These are phyloP conservation scores for Ceratobasidium sp. DNA, from an alignment of 1,284 basidiomycete genomes.

Conservation along the genomic window DNA sequence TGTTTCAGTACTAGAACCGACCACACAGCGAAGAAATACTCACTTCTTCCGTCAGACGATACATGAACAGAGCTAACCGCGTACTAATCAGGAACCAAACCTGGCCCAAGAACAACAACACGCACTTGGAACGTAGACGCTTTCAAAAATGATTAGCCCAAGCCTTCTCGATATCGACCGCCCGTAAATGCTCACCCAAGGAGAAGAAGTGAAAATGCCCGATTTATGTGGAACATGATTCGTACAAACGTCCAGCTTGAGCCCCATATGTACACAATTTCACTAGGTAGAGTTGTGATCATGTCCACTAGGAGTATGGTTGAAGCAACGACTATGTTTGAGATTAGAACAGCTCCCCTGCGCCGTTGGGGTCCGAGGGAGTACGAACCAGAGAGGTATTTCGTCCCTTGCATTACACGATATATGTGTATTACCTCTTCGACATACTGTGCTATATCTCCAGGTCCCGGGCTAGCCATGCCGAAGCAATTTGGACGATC, in stretches of 20 bases:
- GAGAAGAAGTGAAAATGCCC: not conserved
- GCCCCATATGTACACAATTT: slow-evolving; percentile 9
- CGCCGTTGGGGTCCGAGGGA: not conserved
- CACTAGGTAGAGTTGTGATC: not conserved
- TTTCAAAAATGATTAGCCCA: not conserved
- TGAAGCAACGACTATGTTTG: not conserved
- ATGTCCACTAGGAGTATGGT: slow-evolving; percentile 19
- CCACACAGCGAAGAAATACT: not conserved
- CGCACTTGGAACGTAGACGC: not conserved
- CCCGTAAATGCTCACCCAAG: not conserved
- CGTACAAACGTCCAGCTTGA: slow-evolving; percentile 7
- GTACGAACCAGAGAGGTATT: slow-evolving; percentile 34
- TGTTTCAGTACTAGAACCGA: not conserved
- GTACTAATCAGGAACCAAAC: not conserved
- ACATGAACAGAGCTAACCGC: slow-evolving; percentile 9
- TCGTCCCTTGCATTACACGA: slow-evolving; percentile 54
- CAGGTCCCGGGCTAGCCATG: not conserved
- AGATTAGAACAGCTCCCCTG: not conserved
- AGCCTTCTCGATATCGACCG: not conserved
- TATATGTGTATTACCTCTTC: not conserved
- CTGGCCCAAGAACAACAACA: not conserved
- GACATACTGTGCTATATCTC: not conserved
- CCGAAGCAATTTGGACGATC: not conserved
- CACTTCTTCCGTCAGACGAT: not conserved
- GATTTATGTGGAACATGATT: slow-evolving; percentile 16